phyloP scores from a whole-genome alignment of 1,284 basidiomycete genomes.

The Tylopilus sp. region DNA sequence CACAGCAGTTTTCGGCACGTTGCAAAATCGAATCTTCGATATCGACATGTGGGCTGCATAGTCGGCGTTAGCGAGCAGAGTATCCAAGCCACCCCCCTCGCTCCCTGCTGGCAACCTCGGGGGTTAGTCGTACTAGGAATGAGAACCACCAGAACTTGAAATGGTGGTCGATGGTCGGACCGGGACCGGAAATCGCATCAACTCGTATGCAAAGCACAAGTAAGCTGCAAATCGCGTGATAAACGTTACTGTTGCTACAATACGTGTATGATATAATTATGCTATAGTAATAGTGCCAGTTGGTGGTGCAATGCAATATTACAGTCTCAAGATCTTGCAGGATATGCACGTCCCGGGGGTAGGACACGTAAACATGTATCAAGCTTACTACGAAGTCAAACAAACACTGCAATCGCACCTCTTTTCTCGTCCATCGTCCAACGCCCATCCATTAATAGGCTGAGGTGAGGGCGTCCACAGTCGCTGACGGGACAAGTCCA shows the following conservation, averaged over 20 bases:
- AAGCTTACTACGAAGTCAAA: constrained; percentile 41
- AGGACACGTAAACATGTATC: constrained; percentile 27
- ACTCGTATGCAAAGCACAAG: not conserved
- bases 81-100: not conserved
- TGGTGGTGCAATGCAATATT: constrained; percentile 8
- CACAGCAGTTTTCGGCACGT: constrained; percentile 33
- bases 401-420: constrained; percentile 62
- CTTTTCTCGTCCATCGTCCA: constrained; percentile 59
- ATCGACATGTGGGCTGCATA: constrained; percentile 25
- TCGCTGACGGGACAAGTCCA: constrained; percentile 74
- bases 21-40: constrained; percentile 34
- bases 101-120: constrained; percentile 12
- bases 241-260: constrained; percentile 26
- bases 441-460: constrained; percentile 62
- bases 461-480: constrained; percentile 66
- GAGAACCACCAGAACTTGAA: not conserved
- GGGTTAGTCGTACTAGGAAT: constrained; percentile 7
- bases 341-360: constrained; percentile 11
- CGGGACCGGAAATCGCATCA: too few species aligned
- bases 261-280: constrained; percentile 29
- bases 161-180: too few species aligned
- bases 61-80: constrained; percentile 10
- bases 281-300: constrained; percentile 10
- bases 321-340: constrained; percentile 5
- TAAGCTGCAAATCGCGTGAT: not conserved